Percentiles rank a stretch among this genome's conserved stretches.
These are phyloP conservation scores for Tetratostichococcus sp. DNA, from an alignment of 139 green algal genomes.

Conservation along the genomic window DNA sequence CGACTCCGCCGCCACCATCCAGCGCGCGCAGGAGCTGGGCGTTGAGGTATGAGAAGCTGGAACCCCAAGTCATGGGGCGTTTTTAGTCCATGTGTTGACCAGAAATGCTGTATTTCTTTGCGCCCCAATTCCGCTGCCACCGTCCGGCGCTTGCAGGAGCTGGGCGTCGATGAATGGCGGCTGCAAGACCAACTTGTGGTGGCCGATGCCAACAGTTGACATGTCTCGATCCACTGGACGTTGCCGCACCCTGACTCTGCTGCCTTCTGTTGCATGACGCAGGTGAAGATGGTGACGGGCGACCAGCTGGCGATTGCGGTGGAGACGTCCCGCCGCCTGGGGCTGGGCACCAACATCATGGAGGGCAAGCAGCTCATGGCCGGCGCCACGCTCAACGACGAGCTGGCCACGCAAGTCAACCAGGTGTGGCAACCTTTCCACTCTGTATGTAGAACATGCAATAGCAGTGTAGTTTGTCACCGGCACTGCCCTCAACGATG, in stretches of 20 bases:
- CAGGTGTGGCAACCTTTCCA: background rate
- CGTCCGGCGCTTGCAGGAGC: constrained; percentile 11
- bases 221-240: too few relatives aligned
- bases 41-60: constrained; percentile 18
- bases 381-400: background rate
- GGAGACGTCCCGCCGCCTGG: constrained; percentile 24
- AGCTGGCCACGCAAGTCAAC: constrained; percentile 1
- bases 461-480: too few relatives aligned
- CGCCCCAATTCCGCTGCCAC: constrained; percentile 39
- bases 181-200: background rate
- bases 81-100: too few relatives aligned
- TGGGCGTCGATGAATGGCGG: constrained; percentile 25
- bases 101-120: too few relatives aligned
- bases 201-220: too few relatives aligned
- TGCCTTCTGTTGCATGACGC: too few relatives aligned
- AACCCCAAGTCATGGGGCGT: too few relatives aligned
- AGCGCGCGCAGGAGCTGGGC: constrained; percentile 18
- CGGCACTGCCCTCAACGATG: too few relatives aligned
- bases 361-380: constrained; percentile 28
- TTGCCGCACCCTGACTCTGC: too few relatives aligned
- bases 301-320: constrained; percentile 29
- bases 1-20: constrained; percentile 36
- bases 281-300: constrained; percentile 43
- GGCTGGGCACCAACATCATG: constrained; percentile 43
- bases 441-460: too few relatives aligned